phyloP scores from a whole-genome alignment of 257 asterid genomes.

The Penstemon davidsonii region DNA sequence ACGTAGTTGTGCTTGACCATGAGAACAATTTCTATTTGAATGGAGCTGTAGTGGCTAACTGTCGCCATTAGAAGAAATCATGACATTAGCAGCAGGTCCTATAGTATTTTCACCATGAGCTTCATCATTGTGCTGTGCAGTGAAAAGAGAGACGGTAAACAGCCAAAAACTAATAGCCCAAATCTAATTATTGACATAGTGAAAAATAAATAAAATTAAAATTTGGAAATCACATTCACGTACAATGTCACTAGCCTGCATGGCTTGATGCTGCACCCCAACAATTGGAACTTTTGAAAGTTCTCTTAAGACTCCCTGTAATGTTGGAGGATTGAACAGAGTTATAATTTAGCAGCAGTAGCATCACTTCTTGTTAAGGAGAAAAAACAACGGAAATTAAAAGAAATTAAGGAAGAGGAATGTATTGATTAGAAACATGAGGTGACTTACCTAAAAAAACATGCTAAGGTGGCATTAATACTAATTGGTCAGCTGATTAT shows the following conservation, averaged over 20 bases:
- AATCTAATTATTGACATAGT: not conserved
- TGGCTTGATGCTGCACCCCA: constrained; percentile 50
- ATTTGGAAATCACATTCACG: not conserved
- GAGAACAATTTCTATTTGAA: constrained; percentile 20
- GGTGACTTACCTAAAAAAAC: too few relatives aligned
- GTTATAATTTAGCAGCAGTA: not conserved
- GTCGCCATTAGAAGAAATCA: constrained; percentile 46
- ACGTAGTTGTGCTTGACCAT: constrained; percentile 5
- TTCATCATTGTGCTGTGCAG: constrained; percentile 54
- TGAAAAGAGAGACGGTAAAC: constrained; percentile 11
- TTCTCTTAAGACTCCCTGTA: constrained; percentile 88
- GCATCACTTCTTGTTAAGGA: not conserved
- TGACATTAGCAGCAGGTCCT: constrained; percentile 40
- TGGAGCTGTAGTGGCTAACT: constrained; percentile 33
- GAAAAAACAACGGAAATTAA: not conserved
- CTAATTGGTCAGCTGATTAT: too few relatives aligned
- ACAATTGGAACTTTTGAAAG: constrained; percentile 65
- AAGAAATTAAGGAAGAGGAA: not conserved
- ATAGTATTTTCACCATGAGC: constrained; percentile 42
- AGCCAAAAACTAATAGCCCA: not conserved
- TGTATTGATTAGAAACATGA: not conserved
- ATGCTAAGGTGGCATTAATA: too few relatives aligned
- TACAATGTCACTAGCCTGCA: constrained; percentile 57
- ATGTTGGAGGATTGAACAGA: not conserved
- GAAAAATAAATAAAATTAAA: not conserved